Base-by-base conservation (phyloP, 1,139 yeast genomes). In the Nakaseomyces bracarensis region DNA sequence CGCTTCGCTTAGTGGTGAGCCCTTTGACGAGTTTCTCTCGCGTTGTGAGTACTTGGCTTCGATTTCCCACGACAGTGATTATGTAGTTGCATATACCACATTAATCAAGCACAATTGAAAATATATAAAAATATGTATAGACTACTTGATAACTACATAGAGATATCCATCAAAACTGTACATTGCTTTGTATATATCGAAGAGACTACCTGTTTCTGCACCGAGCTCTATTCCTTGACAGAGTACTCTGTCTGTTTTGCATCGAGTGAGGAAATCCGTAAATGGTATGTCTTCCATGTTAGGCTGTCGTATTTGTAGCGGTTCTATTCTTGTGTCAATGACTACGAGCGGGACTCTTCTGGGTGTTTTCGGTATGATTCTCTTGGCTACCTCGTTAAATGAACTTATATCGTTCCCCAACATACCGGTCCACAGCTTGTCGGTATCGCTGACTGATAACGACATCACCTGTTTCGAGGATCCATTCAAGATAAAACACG, bases 101-200 rank as follows among this genome's bases (percentile, higher is more conserved):
- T 4, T 30, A 15, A 11, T 26, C 6, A 10, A 10, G 29, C 9
- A 26, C n/a, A 10, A 26, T 8, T 6, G 4, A 16, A 3, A 19
- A 18, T n/a, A 7, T 10, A 22, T 16, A n/a, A n/a, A n/a, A n/a
- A n/a, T n/a, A n/a, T n/a, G n/a, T n/a, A n/a, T n/a, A n/a, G n/a
- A n/a, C n/a, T n/a, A 3, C 22, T 30, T 16, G 6, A 30, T 16
- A 11, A 34, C 18, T 18, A 86, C 60, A 60, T 87, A 91, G 49
- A 87, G 61, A 57, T 83, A 85, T 38, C 89, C 87, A 61, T 89
- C 97, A 37, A 81, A 63, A 52, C 78, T 79, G 53, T 70, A 68
- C 47, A 82, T 72, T 13, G 69, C 59, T 10, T 56, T 54, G 68
- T 81, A 81, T 10, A 85, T 50, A 4, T 76, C 80, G 9, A 60